Percentiles rank a stretch among this genome's conserved stretches.
These are phyloP conservation scores for Fusarium irregulare DNA, from an alignment of 2,329 filamentous ascomycete species.

Conservation along the genomic window DNA sequence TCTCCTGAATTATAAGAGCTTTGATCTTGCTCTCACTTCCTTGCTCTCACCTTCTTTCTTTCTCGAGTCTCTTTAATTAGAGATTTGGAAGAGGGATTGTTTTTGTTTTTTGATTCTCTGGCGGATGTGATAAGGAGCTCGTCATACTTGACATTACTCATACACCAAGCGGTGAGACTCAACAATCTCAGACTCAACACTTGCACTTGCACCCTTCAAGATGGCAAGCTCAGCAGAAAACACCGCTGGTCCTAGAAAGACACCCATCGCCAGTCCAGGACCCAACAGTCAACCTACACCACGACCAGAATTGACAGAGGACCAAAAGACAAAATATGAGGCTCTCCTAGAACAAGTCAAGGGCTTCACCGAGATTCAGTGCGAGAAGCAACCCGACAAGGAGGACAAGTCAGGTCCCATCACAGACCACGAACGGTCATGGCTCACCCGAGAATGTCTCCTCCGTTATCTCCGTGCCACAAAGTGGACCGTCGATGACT, in stretches of 20 bases:
- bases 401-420: slow-evolving; percentile 72
- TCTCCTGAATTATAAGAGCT: slow-evolving; percentile 24
- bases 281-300: slow-evolving; percentile 67
- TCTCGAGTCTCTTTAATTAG: too few relatives aligned
- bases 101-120: neutral
- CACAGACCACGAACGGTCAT: slow-evolving; percentile 84
- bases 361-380: slow-evolving; percentile 73
- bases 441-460: slow-evolving; percentile 91
- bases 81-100: too few relatives aligned
- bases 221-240: slow-evolving; percentile 33
- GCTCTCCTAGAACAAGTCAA: slow-evolving; percentile 77
- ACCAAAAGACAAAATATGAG: slow-evolving; percentile 86
- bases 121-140: neutral
- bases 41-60: too few relatives aligned
- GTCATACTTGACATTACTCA: slow-evolving; percentile 23
- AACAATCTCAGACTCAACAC: slow-evolving; percentile 2
- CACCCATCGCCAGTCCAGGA: slow-evolving; percentile 69
- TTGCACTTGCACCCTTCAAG: neutral
- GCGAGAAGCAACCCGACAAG: slow-evolving; percentile 58
- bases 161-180: slow-evolving; percentile 37
- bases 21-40: neutral
- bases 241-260: slow-evolving; percentile 53
- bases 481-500: slow-evolving; percentile 84
- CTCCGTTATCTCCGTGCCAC: slow-evolving; percentile 93
- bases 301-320: slow-evolving; percentile 72